Base-by-base conservation (phyloP, 176 grass and related monocot genomes). In the Pharus latifolius region DNA sequence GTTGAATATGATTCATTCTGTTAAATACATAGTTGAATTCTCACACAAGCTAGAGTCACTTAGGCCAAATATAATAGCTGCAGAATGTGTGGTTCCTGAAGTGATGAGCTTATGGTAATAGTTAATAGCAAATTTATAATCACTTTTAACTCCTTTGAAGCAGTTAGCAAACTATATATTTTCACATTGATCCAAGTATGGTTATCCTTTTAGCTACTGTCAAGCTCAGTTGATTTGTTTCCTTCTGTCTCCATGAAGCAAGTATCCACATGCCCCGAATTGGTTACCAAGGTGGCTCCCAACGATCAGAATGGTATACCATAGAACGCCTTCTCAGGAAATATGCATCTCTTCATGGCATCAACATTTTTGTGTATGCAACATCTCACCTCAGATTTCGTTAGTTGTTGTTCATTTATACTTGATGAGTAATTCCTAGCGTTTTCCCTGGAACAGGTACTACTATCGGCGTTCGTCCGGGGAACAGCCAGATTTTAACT, bases 231-330 rank as follows among this genome's bases (percentile, higher is more conserved):
- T 79, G 55, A 70, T 78, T 22, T 15, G 6, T 75, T 50, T 61
- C 19, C 20, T 35, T 50, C 78, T 79, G 40, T 42, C 56, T 69
- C 23, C 49, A 14, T 85, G 59, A 88, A 98, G 87, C 86, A 63
- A 77, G 71, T 23, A 72, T 98, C 50, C 94, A 98, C 78, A 98
- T 98, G 94, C 89, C 94, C 52, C 94, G 89, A 62, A 88, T 97
- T 77, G 89, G 83, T 27, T 87, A 92, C 73, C 89, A 82, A 70
- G 81, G 85, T 80, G 89, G 83, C 32, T 85, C 89, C 3, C 83
- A 92, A 64, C 80, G 80, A 37, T 88, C 94, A n/a, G 84, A 90
- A 54, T 98, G 94, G 94, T 98, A 98, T 29, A 87, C 87, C 28
- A 84, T 93, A 19, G 94, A 98, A 77, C 89, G 94, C 51, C 71